A percentile compares a stretch with the other conserved stretches of the same genome.
Evolutionary conservation across 192 early-diverging fungal species (phyloP).

Genomic region (Cetraspora pellucida): DNA sequence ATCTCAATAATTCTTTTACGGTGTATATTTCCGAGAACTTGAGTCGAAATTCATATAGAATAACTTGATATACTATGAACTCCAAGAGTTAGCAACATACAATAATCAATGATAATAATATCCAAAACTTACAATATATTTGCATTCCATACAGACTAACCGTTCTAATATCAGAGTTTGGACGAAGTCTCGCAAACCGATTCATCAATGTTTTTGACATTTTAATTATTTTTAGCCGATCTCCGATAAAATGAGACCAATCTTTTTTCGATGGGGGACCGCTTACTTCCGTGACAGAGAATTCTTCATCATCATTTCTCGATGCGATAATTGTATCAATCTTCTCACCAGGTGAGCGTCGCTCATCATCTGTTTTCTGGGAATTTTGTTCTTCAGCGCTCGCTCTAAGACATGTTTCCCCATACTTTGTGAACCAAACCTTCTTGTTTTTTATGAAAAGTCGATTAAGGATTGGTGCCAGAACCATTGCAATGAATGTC

Average conservation of each 20-base stretch:
- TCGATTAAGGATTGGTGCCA: not conserved
- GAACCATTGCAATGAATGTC: not conserved
- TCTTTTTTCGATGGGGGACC: slow-evolving; percentile 2
- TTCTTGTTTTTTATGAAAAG: slow-evolving; percentile 17
- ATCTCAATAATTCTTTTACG: slow-evolving; percentile 13
- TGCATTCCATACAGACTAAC: slow-evolving; percentile 17
- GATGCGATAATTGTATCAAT: slow-evolving; percentile 12
- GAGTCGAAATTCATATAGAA: slow-evolving; percentile 14
- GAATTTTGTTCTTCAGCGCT: slow-evolving; percentile 7
- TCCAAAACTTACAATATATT: slow-evolving; percentile 27
- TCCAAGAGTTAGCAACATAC: slow-evolving; percentile 13
- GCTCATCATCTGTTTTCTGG: not conserved
- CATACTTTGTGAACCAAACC: not conserved
- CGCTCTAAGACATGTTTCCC: slow-evolving; percentile 15
- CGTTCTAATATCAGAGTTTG: not conserved
- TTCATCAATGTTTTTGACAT: slow-evolving; percentile 24
- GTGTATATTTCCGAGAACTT: slow-evolving; percentile 5
- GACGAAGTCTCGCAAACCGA: not conserved
- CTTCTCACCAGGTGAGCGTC: not conserved
- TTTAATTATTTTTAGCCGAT: slow-evolving; percentile 21
- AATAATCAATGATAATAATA: not conserved
- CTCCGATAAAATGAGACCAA: not conserved
- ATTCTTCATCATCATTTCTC: not conserved
- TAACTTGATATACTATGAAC: slow-evolving; percentile 11
- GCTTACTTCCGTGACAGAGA: not conserved